phyloP scores from a whole-genome alignment of 148 eudicot species.

The Diospyros lotus region DNA sequence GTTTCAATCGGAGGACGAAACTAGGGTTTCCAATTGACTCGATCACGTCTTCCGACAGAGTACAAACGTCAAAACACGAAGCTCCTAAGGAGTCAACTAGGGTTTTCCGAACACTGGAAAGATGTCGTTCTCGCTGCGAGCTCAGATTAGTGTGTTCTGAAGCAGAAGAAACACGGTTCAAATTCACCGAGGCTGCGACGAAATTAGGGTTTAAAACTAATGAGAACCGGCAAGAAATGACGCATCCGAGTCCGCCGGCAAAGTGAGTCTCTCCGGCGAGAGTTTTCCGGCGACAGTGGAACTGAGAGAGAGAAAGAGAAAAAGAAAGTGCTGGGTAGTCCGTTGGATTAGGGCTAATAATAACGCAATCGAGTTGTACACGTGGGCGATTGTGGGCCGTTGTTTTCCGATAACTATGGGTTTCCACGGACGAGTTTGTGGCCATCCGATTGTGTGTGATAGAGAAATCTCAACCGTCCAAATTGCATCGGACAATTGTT shows the following conservation, averaged over 20 bases:
- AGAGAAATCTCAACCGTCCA: constrained; percentile 25
- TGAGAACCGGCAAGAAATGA: too few relatives aligned
- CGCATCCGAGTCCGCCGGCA: neutral
- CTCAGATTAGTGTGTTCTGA: neutral
- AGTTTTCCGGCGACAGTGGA: neutral
- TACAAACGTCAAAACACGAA: too few relatives aligned
- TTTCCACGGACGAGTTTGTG: neutral
- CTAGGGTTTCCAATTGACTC: neutral
- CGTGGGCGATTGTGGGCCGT: constrained; percentile 33
- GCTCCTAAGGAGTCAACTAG: too few relatives aligned
- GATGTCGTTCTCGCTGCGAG: too few relatives aligned
- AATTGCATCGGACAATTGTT: too few relatives aligned
- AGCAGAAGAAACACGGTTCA: neutral
- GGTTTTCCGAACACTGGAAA: too few relatives aligned
- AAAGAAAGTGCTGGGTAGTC: constrained; percentile 14
- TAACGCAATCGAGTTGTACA: constrained; percentile 19
- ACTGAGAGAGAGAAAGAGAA: neutral
- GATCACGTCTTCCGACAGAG: neutral
- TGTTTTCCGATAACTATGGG: constrained; percentile 33
- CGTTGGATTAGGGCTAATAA: constrained; percentile 28
- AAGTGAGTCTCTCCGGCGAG: neutral
- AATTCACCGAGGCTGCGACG: neutral
- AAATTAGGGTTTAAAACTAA: neutral
- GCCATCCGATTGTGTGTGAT: constrained; percentile 26
- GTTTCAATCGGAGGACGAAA: neutral